Evolutionary conservation across 1,284 basidiomycete genomes (phyloP).

Genomic region (Ganoderma resinaceum): DNA sequence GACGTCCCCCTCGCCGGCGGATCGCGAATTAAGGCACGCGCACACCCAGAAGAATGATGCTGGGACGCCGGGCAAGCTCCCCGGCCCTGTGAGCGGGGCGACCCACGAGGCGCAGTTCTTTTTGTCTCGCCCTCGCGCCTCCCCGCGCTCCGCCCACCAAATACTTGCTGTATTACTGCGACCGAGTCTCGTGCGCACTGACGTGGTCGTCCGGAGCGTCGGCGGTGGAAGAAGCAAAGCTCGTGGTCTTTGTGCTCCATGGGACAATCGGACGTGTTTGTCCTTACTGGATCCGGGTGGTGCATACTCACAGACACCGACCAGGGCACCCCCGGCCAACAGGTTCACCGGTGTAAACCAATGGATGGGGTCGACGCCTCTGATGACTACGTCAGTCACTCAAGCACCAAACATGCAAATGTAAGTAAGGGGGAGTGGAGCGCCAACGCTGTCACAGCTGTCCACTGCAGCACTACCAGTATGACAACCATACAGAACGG

Average conservation of each 20-base stretch:
- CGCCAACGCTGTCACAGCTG: background rate
- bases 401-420: background rate
- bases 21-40: constrained; percentile 24
- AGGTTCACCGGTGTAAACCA: background rate
- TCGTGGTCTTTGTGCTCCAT: background rate
- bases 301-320: background rate
- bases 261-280: background rate
- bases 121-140: constrained; percentile 1
- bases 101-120: constrained; percentile 7
- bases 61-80: constrained; percentile 19
- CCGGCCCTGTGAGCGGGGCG: constrained; percentile 5
- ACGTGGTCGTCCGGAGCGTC: background rate
- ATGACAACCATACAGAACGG: background rate
- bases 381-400: background rate
- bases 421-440: background rate
- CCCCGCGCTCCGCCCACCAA: background rate
- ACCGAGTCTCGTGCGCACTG: background rate
- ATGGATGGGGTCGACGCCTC: background rate
- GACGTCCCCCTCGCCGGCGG: background rate
- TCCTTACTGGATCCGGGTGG: background rate
- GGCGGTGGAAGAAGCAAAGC: background rate
- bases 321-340: background rate
- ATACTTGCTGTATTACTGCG: background rate
- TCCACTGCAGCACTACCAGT: background rate
- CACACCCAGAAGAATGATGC: constrained; percentile 24